phyloP scores from a whole-genome alignment of 306 rosid genomes.

The Malus orientalis region DNA sequence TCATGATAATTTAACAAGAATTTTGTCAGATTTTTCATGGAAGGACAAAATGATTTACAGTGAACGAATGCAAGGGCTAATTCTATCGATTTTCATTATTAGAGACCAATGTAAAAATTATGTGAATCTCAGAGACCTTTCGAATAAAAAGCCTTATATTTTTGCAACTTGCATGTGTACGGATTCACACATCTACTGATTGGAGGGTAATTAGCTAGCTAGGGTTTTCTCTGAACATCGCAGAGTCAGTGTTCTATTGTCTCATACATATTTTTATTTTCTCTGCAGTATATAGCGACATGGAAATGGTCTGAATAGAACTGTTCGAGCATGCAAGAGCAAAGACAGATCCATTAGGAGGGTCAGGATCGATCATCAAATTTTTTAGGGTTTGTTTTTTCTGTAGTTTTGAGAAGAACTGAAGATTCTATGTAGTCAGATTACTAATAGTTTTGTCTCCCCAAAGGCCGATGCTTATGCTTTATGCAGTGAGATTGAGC shows the following conservation, averaged over 20 bases:
- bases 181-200: not conserved
- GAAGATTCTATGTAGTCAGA: conserved; percentile 66
- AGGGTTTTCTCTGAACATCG: not conserved
- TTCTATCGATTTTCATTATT: too few species aligned
- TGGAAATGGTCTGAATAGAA: conserved; percentile 39
- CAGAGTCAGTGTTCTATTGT: not conserved
- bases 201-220: not conserved
- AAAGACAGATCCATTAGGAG: not conserved
- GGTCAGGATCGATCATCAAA: not conserved
- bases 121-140: too few species aligned
- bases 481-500: conserved; percentile 74
- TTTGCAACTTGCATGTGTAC: not conserved
- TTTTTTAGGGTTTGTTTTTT: conserved; percentile 24
- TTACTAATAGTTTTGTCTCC: conserved; percentile 46
- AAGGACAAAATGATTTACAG: too few species aligned
- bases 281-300: conserved; percentile 11
- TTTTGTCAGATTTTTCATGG: too few species aligned
- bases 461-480: conserved; percentile 16
- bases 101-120: too few species aligned
- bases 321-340: conserved; percentile 42
- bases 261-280: not conserved
- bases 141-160: too few species aligned
- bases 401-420: conserved; percentile 50
- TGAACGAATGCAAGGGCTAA: too few species aligned
- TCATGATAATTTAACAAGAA: too few species aligned